Evolutionary conservation across 2,329 filamentous ascomycete species (phyloP).

Genomic region (Colletotrichum cereale): DNA sequence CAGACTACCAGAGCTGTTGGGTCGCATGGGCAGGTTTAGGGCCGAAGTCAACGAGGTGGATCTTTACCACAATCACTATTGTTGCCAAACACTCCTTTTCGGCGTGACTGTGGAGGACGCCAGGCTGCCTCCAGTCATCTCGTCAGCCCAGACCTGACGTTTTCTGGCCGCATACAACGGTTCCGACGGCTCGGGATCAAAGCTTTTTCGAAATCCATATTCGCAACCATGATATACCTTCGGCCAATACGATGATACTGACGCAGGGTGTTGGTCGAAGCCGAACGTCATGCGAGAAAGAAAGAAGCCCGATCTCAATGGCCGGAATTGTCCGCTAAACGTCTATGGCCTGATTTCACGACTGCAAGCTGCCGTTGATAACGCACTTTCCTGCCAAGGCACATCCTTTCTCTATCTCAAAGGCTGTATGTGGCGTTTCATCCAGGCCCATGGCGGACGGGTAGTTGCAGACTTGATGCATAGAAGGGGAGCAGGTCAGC

Average conservation of each 20-base stretch:
- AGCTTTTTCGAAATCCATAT: slow-evolving; percentile 11
- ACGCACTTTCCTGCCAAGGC: slow-evolving; percentile 50
- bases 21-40: slow-evolving; percentile 31
- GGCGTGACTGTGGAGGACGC: slow-evolving; percentile 13
- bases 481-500: slow-evolving; percentile 52
- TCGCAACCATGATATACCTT: slow-evolving; percentile 13
- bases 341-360: slow-evolving; percentile 50
- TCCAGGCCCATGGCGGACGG: slow-evolving; percentile 60
- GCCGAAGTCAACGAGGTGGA: slow-evolving; percentile 35
- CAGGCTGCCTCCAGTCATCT: slow-evolving; percentile 32
- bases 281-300: slow-evolving; percentile 43
- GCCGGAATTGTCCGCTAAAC: slow-evolving; percentile 49
- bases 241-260: slow-evolving; percentile 38
- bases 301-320: slow-evolving; percentile 47
- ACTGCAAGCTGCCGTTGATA: slow-evolving; percentile 57
- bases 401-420: slow-evolving; percentile 56
- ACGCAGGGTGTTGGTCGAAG: slow-evolving; percentile 43
- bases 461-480: slow-evolving; percentile 62
- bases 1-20: slow-evolving; percentile 25
- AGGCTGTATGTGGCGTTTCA: slow-evolving; percentile 61
- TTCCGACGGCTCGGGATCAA: slow-evolving; percentile 27
- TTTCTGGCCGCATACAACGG: slow-evolving; percentile 35
- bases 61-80: slow-evolving; percentile 27
- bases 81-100: slow-evolving; percentile 28
- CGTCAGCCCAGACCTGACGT: slow-evolving; percentile 35